Evolutionary conservation across 805 yeast genomes (phyloP), one percentile per base, ranked within the genome.

Genomic region (Starmerella floricola): DNA sequence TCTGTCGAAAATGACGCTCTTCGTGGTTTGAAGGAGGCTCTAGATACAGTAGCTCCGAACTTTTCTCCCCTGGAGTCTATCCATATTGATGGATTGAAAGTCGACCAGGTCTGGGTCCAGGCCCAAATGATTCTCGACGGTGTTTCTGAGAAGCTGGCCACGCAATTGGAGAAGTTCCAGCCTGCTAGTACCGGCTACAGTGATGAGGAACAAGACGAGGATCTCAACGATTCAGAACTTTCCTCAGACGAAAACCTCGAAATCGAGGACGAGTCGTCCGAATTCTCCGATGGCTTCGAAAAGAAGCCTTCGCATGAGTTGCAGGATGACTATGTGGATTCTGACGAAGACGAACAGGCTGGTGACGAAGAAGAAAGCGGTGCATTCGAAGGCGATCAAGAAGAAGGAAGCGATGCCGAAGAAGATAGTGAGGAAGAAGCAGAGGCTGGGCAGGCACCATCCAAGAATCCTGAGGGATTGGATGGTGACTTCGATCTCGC

Each of bases 41-140:
- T 79, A 41, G 85, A 79, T 55, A 79, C 81, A 4, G 64, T 79
- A 27, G 68, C 76, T 19, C 59, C 61, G 35, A 41, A 60, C 33
- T 63, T 64, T 42, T 73, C 91, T 1, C 79, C 81, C 5, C 66
- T 88, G 17, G 95, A 86, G 60, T 86, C 83, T 57, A 69, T 88
- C 17, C 75, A 79, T 52, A 70, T 80, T 12, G 93, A 86, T 37
- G 97, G 95, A 1, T 66, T 88, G 41, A 95, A 83, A 59, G 78
- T 95, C 19, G 72, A 79, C 31, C 97, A 88, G 58, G 86, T 91
- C 0, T 88, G 88, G 85, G 94, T 88, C 42, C 97, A 88, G 62
- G 78, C 83, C 2, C 84, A 82, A 60, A 71, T 88, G 64, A 78
- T 88, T 16, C 65, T 85, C 30, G 95, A 86, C 45, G 79, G 79